These are phyloP conservation scores for Purpureocillium takamizusanense DNA, from an alignment of 2,329 filamentous ascomycete genomes.

Conservation along the genomic window DNA sequence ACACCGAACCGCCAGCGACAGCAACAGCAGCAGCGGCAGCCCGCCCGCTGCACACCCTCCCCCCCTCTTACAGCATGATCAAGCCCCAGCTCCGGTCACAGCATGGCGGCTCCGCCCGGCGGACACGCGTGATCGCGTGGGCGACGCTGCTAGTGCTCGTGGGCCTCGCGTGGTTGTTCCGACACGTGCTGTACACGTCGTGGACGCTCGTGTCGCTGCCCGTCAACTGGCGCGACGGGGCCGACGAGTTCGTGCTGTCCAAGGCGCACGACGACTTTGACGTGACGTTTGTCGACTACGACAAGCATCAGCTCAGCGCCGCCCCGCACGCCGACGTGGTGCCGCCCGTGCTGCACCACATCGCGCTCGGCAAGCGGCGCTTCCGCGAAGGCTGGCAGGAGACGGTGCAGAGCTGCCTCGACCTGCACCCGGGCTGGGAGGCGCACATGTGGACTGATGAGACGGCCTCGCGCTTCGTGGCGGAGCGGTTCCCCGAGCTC, in stretches of 20 bases:
- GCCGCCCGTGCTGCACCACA: slow-evolving; percentile 25
- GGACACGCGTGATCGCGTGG: slow-evolving; percentile 2
- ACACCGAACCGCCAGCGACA: too few species aligned
- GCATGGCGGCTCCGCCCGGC: neutral
- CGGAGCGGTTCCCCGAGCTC: slow-evolving; percentile 13
- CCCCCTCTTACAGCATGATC: neutral
- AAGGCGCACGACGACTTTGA: slow-evolving; percentile 17
- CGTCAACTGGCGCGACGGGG: slow-evolving; percentile 12
- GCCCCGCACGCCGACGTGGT: slow-evolving; percentile 18
- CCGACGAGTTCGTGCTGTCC: slow-evolving; percentile 17
- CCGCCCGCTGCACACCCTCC: too few species aligned
- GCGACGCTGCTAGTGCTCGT: slow-evolving; percentile 2
- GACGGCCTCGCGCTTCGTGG: slow-evolving; percentile 9
- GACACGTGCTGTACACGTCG: slow-evolving; percentile 11
- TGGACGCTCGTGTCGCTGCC: slow-evolving; percentile 18
- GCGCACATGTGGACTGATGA: slow-evolving; percentile 13
- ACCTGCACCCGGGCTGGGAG: slow-evolving; percentile 24
- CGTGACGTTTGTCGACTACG: slow-evolving; percentile 22
- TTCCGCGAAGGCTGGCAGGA: slow-evolving; percentile 16
- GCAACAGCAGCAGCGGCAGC: too few species aligned
- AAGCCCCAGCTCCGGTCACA: neutral
- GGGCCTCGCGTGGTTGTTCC: slow-evolving; percentile 5
- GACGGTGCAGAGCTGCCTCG: slow-evolving; percentile 21
- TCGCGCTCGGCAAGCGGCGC: slow-evolving; percentile 16
- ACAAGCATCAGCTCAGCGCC: slow-evolving; percentile 16